These are phyloP conservation scores for Colletotrichum sp. DNA, from an alignment of 2,329 filamentous ascomycete genomes.

Conservation along the genomic window DNA sequence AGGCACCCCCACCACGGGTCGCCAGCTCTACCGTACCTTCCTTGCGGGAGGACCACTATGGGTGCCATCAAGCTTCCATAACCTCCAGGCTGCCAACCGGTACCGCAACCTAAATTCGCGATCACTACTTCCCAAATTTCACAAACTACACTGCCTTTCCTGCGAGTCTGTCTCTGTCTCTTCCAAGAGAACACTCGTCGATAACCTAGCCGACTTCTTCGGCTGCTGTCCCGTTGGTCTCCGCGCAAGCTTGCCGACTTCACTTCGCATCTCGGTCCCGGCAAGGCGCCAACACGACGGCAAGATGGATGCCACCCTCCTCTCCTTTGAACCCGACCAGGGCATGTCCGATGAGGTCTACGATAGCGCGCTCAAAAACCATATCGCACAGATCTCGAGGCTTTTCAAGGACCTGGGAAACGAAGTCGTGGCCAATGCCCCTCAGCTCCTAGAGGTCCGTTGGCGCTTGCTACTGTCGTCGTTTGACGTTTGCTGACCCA, in stretches of 20 bases:
- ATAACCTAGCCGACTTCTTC: not conserved
- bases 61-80: not conserved
- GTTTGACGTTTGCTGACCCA: not conserved
- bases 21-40: not conserved
- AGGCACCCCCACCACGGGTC: slow-evolving; percentile 2
- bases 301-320: slow-evolving; percentile 41
- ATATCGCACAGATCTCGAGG: slow-evolving; percentile 41
- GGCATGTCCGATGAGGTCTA: slow-evolving; percentile 38
- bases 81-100: not conserved
- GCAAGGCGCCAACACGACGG: not conserved
- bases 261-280: not conserved
- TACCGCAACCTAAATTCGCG: not conserved
- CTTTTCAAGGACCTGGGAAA: slow-evolving; percentile 38
- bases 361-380: slow-evolving; percentile 42
- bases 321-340: slow-evolving; percentile 44
- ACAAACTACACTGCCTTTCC: not conserved
- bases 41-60: not conserved
- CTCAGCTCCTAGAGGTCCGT: slow-evolving; percentile 46
- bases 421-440: slow-evolving; percentile 37
- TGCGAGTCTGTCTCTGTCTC: not conserved
- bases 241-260: slow-evolving; percentile 2
- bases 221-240: not conserved
- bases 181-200: not conserved
- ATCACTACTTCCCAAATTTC: not conserved
- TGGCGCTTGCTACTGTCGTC: not conserved